Evolutionary conservation across 2,329 filamentous ascomycete genomes (phyloP), one percentile per base, ranked within the genome.

Genomic region (Phialophora verrucosa): DNA sequence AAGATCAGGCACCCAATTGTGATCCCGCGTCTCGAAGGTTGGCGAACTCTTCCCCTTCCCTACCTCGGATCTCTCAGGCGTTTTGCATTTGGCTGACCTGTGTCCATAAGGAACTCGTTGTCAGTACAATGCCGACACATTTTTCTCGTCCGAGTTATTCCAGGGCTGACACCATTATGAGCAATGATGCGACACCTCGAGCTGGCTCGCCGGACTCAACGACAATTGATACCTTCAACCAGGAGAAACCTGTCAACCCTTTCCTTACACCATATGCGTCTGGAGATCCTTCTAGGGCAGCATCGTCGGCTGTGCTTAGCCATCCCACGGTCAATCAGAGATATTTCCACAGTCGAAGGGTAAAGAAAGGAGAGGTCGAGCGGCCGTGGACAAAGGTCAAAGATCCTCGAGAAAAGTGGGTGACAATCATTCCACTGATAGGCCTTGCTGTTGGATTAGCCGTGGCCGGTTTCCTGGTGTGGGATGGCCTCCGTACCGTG

Each of bases 391-490:
- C 67, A 51, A 78, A 90, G 47, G 78, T 85, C 20, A 88, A 83
- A 65, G 90, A 93, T 71, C 89, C 90, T 17, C 90, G 88, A 76
- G 90, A 94, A 83, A 95, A 93, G 80, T 95, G 91, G 91, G 88
- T 92, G 8, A 93, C 89, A 2, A 92, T 94, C 69, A 85, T 96
- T 64, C 91, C 91, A 2, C 75, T 93, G 50, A 76, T 92, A 27
- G 91, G 91, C 55, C 86, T 95, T 58, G 56, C 88, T 2, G 67
- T 93, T 14, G 92, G 92, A 14, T 76, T 94, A 42, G 85, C 77
- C 2, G 79, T 93, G 49, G 86, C 89, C 0, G 91, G 84, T 0
- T 86, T 93, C 73, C 79, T 95, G 53, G 82, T 95, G 56, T 95
- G 88, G 83, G 89, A 93, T 71, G 92, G 92, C 3, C 76, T 93